Base-by-base conservation (phyloP, 192 early-diverging fungal species). In the Rhizophagus clarus region DNA sequence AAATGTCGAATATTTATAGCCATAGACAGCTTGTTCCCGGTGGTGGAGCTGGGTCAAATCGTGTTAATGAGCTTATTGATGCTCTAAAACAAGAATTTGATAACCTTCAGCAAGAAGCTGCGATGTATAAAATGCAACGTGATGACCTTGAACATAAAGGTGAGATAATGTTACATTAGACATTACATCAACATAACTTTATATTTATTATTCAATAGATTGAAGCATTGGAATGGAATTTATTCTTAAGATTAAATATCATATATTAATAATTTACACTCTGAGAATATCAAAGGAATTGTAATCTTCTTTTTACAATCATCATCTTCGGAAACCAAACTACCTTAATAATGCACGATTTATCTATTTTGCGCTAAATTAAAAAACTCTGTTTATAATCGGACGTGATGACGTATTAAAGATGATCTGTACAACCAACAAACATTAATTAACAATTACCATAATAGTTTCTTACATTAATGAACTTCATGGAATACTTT, bases 121-220 rank as follows among this genome's bases (percentile, higher is more conserved):
- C 88, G 26, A 84, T 90, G 28, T 89, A 83, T 85, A 93, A 94
- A 83, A 85, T 88, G 24, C 93, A 95, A 81, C 88, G 93, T 64
- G 95, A 97, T 81, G 97, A 98, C 66, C 89, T 92, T 82, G 97
- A 97, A 84, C 90, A 94, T 78, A 93, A 95, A 86, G 87, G 95
- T 96, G 92, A 81, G 89, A 83, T 45, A 82, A 34, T 17, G 26
- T 63, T 66, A 51, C 34, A 34, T 49, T 67, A 20, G 22, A 20
- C n/a, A 42, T 67, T 40, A 26, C n/a, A 62, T 31, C 28, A 56
- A 28, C 12, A 45, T 56, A 22, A 24, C 12, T 24, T 28, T 61
- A 71, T 6, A 42, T 51, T 9, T n/a, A n/a, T 60, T 31, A 14
- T 40, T 83, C 34, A 14, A 67, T 9, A 32, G 14, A 66, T 66